These are phyloP conservation scores for Phytopythium kandeliae DNA, from an alignment of 352 stramenopile species.

Conservation along the genomic window DNA sequence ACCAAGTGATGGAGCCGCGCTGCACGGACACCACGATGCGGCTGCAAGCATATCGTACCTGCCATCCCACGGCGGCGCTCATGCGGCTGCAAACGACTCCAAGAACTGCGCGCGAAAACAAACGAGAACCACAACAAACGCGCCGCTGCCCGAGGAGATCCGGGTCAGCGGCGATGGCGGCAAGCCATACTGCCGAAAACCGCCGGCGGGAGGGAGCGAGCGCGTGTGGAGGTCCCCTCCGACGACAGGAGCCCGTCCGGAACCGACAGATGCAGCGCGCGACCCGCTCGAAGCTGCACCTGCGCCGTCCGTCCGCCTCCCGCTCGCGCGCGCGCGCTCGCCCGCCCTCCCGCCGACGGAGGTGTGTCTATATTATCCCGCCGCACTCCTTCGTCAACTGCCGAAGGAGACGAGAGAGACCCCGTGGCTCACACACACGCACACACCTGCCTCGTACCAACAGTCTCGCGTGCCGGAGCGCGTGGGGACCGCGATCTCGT, in stretches of 20 bases:
- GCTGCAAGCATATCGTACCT: background rate
- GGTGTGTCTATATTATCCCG: conserved; percentile 9
- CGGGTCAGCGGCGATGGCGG: conserved; percentile 1
- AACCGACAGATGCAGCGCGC: background rate
- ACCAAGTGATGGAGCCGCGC: background rate
- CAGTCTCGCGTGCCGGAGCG: conserved; percentile 7
- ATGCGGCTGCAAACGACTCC: background rate
- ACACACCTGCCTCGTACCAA: conserved; percentile 7
- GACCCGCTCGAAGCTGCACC: background rate
- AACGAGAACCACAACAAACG: background rate
- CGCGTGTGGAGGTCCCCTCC: background rate
- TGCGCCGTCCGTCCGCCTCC: background rate
- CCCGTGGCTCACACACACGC: background rate
- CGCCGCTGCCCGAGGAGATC: conserved; percentile 1
- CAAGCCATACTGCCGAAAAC: background rate
- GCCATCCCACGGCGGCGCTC: too few relatives aligned
- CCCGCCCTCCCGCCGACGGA: conserved; percentile 7
- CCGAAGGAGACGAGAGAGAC: conserved; percentile 5
- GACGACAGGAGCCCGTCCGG: conserved; percentile 1
- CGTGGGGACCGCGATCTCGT: conserved; percentile 6
- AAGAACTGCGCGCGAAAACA: background rate
- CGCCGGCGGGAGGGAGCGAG: background rate
- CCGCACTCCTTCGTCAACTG: conserved; percentile 5
- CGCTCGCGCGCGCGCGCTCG: too few relatives aligned
- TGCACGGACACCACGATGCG: background rate